Evolutionary conservation across 148 eudicot species (phyloP).

Genomic region (Nepenthes gracilis): DNA sequence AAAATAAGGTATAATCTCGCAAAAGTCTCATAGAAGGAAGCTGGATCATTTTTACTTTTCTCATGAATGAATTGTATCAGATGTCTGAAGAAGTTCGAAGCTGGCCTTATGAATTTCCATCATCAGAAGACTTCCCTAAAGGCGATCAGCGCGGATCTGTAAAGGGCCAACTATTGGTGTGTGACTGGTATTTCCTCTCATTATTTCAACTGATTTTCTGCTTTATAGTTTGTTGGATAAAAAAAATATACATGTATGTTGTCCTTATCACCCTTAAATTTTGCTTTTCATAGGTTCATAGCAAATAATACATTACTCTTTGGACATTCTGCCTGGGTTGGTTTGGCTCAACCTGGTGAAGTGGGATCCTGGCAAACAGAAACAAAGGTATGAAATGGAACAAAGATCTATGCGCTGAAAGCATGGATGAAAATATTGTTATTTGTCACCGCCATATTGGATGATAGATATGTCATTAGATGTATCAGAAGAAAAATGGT

Average conservation of each 20-base stretch:
- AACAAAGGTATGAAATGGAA: conserved; percentile 23
- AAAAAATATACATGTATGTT: not conserved
- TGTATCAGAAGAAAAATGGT: no score
- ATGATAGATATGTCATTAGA: no score
- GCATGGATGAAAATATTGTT: no score
- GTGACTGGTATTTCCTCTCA: conserved; percentile 36
- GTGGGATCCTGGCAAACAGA: conserved; percentile 43
- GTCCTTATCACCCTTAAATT: not conserved
- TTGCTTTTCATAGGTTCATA: conserved; percentile 11
- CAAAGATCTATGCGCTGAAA: not conserved
- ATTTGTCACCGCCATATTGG: no score
- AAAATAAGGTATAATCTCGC: conserved; percentile 30
- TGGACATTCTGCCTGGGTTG: conserved; percentile 31
- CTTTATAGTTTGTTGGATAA: not conserved
- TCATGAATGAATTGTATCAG: conserved; percentile 14
- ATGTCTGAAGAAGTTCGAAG: conserved; percentile 39
- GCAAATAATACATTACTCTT: conserved; percentile 5
- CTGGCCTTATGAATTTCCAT: conserved; percentile 75
- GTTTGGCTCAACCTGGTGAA: conserved; percentile 35
- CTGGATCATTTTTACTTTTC: not conserved
- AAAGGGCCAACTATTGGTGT: conserved; percentile 50
- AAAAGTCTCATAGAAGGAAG: not conserved
- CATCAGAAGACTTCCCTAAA: conserved; percentile 37
- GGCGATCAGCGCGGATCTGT: conserved; percentile 46
- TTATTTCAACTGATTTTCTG: not conserved